Base-by-base conservation (phyloP, 1,284 basidiomycete genomes). In the Bondarzewia mesenterica region DNA sequence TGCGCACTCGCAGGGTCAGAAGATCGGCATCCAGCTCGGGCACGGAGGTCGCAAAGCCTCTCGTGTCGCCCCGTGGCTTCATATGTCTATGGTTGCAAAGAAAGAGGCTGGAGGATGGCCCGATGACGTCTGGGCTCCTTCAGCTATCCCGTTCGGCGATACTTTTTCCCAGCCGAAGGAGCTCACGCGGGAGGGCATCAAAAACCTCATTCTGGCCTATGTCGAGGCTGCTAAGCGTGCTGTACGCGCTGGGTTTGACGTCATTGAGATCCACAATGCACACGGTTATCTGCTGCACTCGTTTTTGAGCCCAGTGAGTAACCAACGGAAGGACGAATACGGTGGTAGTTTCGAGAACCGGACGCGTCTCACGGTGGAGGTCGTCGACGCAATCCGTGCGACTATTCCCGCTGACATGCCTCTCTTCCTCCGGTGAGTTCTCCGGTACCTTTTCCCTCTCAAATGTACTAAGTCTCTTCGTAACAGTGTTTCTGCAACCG, bases 21-120 rank as follows among this genome's bases (percentile, higher is more conserved):
- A 75, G 54, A 77, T 87, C 16, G 88, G 82, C 4, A 73, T 91
- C 43, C 88, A 92, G 60, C 73, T 92, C 15, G 81, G 80, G 1
- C 87, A 91, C 61, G 86, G 85, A 0, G 87, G 88, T 0, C 70
- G 87, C 32, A 89, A 90, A 62, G 82, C 84, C 0, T 80, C 77
- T 12, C 79, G 74, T 0, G 68, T 73, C 44, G 73, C 80, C 2
- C 78, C 80, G 3, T 86, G 81, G 81, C 69, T 82, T 15, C 70
- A 68, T 37, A 50, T 54, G 14, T 57, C 63, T 21, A 55, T 60
- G 42, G 55, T 61, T 25, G 72, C 73, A 23, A 64, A 58, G 1
- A 60, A 64, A 37, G 63, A 67, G 7, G 74, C 68, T 63, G 67
- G 64, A 42, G 87, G 88, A 4, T 89, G 86, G 85, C 76, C 80